phyloP scores from a whole-genome alignment of 2,329 filamentous ascomycete species.

The Gnomoniopsis smithogilvyi region DNA sequence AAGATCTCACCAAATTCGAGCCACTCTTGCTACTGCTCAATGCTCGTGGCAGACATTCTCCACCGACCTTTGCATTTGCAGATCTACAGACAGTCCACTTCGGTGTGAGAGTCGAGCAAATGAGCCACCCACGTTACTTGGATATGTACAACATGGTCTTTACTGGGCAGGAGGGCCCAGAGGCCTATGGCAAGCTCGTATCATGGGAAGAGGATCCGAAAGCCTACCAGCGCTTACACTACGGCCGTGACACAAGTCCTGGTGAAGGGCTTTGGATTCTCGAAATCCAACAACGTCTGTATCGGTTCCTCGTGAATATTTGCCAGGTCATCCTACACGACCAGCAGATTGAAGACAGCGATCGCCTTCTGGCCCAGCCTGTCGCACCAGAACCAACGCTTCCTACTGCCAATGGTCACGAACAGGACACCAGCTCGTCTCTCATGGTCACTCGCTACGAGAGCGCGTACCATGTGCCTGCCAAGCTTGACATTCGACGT shows the following conservation, averaged over 20 bases:
- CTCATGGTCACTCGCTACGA: neutral
- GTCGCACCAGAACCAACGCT: neutral
- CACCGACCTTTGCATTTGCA: neutral
- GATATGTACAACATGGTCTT: neutral
- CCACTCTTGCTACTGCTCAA: neutral
- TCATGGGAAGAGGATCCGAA: neutral
- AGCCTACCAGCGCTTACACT: neutral
- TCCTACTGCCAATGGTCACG: neutral
- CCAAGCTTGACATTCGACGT: neutral
- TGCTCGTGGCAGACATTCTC: neutral
- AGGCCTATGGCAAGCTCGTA: neutral
- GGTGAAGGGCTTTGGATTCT: neutral
- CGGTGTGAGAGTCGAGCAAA: neutral
- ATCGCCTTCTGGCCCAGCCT: neutral
- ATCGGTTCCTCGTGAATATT: neutral
- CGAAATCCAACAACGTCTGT: neutral
- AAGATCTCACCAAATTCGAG: neutral
- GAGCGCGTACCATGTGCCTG: neutral
- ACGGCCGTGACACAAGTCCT: neutral
- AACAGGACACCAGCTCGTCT: neutral
- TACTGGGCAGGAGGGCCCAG: neutral
- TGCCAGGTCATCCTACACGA: neutral
- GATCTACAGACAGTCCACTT: neutral
- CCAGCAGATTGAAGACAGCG: neutral
- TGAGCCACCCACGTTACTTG: neutral